Base-by-base conservation (phyloP, 208 protist species). In the Wallacemonas sp. region DNA sequence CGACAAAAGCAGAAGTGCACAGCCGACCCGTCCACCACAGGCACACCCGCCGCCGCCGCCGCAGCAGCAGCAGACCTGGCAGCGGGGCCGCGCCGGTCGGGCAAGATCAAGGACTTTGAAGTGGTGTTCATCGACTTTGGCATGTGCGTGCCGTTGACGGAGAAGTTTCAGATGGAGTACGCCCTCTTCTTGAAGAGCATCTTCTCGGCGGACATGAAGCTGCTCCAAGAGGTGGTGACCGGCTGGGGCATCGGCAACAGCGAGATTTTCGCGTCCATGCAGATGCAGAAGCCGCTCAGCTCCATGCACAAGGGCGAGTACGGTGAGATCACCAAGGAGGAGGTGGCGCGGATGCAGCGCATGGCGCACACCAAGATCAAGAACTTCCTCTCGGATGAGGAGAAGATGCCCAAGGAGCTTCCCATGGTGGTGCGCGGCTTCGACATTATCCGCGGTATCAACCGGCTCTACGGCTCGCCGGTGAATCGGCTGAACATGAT, bases 401-500 rank as follows among this genome's bases (percentile, higher is more conserved):
- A 77, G 38, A 65, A 73, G 16, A 74, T 95, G 7, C 90, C 90
- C 28, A 74, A 70, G 45, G 90, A 95, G 59, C 70, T 95, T 5
- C 72, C 82, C 2, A 73, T 95, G 59, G 83, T 93, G 39, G 78
- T 81, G 1, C 79, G 90, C 23, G 77, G 85, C 23, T 82, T 95
- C 39, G 86, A 95, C 52, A 88, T 95, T 74, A 70, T 95, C 25
- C 87, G 87, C 44, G 74, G 82, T 54, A 48, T 92, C 32, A 95
- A 95, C 74, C 84, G 86, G 22, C 72, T 90, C 29, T 93, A 93
- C 66, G 85, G 81, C 26, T 88, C 85, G 2, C 90, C 87, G 18
- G 57, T 95, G 18, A 93, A 92, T 52, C 81, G 84, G 22, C 63
- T 93, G 33, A 91, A 92, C 67, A 89, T 93, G 74, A 83, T 95